phyloP scores from a whole-genome alignment of 1,284 basidiomycete genomes.

The Lentinus polychrous region DNA sequence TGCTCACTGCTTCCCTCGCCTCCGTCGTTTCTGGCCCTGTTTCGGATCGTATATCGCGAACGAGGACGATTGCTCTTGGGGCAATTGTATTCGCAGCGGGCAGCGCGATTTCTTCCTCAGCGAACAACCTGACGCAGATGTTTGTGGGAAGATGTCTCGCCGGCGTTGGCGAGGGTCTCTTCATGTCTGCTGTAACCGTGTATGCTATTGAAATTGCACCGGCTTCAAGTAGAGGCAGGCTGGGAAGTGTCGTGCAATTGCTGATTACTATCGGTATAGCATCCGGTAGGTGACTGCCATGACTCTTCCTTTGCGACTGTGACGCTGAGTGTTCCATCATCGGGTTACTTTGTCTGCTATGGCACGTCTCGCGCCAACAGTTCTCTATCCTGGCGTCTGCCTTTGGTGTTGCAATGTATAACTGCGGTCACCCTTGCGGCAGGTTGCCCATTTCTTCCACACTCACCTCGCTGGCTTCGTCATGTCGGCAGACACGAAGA shows the following conservation, averaged over 20 bases:
- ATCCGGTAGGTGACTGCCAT: slow-evolving; percentile 16
- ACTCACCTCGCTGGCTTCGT: slow-evolving; percentile 46
- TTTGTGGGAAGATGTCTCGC: slow-evolving; percentile 41
- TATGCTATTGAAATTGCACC: slow-evolving; percentile 41
- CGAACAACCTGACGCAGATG: slow-evolving; percentile 28
- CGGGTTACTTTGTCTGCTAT: slow-evolving; percentile 46
- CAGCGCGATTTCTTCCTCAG: slow-evolving; percentile 28
- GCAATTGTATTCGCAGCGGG: slow-evolving; percentile 35
- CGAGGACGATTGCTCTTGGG: slow-evolving; percentile 37
- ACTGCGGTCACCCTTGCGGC: slow-evolving; percentile 34
- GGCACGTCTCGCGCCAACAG: slow-evolving; percentile 31
- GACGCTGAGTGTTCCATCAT: not conserved
- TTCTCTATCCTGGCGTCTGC: slow-evolving; percentile 41
- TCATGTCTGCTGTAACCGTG: slow-evolving; percentile 40
- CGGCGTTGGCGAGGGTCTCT: slow-evolving; percentile 42
- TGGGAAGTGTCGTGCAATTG: slow-evolving; percentile 37
- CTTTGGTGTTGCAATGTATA: slow-evolving; percentile 37
- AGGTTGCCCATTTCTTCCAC: slow-evolving; percentile 42
- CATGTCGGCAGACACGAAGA: slow-evolving; percentile 36
- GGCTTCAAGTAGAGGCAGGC: slow-evolving; percentile 32
- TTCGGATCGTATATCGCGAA: slow-evolving; percentile 42
- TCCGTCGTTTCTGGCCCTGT: slow-evolving; percentile 39
- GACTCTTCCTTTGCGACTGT: not conserved
- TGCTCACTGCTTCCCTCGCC: slow-evolving; percentile 38
- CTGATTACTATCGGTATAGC: slow-evolving; percentile 40